Evolutionary conservation across 2,329 filamentous ascomycete species (phyloP).

Genomic region (Neurospora sp.): DNA sequence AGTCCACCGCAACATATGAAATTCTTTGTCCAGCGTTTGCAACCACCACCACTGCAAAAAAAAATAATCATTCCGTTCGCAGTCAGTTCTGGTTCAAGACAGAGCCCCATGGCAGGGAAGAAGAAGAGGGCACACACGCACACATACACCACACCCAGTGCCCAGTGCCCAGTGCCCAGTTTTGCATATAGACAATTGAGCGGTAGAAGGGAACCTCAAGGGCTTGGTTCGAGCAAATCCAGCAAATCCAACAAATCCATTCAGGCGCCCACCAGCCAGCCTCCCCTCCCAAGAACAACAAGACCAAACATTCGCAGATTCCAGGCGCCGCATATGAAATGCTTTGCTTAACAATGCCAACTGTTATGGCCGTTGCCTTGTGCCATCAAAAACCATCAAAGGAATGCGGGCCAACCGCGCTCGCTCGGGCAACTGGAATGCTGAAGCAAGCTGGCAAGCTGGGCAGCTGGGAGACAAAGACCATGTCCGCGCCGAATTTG

Average conservation of each 20-base stretch:
- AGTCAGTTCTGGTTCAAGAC: slow-evolving; percentile 3
- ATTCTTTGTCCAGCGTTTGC: slow-evolving; percentile 24
- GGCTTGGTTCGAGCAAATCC: background rate
- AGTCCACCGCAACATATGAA: slow-evolving; percentile 9
- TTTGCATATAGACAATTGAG: background rate
- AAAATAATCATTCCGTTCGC: slow-evolving; percentile 17
- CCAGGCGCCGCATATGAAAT: background rate
- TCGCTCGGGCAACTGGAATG: slow-evolving; percentile 11
- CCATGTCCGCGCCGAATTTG: slow-evolving; percentile 26
- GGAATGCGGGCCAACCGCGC: slow-evolving; percentile 14
- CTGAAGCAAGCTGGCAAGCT: background rate
- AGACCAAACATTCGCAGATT: background rate
- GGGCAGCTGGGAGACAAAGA: slow-evolving; percentile 22
- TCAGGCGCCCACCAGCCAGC: background rate
- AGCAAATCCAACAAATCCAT: background rate
- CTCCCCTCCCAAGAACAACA: too few relatives aligned
- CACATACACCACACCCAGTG: background rate
- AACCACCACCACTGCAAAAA: background rate
- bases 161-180: background rate
- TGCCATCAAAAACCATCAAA: background rate
- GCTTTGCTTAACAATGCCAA: background rate
- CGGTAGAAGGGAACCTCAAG: background rate
- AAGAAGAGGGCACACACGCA: background rate
- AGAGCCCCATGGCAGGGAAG: background rate
- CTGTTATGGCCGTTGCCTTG: background rate